phyloP scores from a whole-genome alignment of 1,284 basidiomycete genomes.

The Taiwanofungus camphoratus region DNA sequence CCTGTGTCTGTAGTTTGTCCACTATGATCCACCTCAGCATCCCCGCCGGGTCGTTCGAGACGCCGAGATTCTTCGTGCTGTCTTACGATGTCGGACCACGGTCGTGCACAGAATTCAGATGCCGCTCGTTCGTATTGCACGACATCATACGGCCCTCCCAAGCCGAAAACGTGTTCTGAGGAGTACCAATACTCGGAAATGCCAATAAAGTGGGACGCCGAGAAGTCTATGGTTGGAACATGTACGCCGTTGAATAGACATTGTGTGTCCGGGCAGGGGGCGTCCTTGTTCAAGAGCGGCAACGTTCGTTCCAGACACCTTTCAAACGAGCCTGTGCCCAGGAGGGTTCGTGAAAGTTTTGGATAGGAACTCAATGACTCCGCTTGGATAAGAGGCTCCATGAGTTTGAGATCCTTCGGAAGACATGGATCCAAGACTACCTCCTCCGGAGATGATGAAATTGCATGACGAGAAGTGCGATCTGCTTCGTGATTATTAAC shows the following conservation, averaged over 20 bases:
- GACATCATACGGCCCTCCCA: conserved; percentile 94
- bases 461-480: conserved; percentile 17
- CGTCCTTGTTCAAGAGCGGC: conserved; percentile 81
- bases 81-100: conserved; percentile 74
- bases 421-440: conserved; percentile 85
- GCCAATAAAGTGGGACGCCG: conserved; percentile 90
- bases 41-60: conserved; percentile 48
- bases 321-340: conserved; percentile 91
- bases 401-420: conserved; percentile 65
- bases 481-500: conserved; percentile 50
- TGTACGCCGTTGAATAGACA: conserved; percentile 98
- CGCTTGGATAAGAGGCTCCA: conserved; percentile 44
- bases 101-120: conserved; percentile 74
- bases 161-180: conserved; percentile 90
- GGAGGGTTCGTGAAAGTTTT: conserved; percentile 50
- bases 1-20: conserved; percentile 60
- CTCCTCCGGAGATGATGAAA: conserved; percentile 26
- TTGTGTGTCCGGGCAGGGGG: conserved; percentile 78
- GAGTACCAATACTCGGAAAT: conserved; percentile 99
- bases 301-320: conserved; percentile 73
- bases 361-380: conserved; percentile 37
- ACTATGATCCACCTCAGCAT: conserved; percentile 48
- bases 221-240: conserved; percentile 89
- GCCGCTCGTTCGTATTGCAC: conserved; percentile 95
- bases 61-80: conserved; percentile 56